Base-by-base conservation (phyloP, 2,329 filamentous ascomycete species). In the Calonectria multiphialidica region DNA sequence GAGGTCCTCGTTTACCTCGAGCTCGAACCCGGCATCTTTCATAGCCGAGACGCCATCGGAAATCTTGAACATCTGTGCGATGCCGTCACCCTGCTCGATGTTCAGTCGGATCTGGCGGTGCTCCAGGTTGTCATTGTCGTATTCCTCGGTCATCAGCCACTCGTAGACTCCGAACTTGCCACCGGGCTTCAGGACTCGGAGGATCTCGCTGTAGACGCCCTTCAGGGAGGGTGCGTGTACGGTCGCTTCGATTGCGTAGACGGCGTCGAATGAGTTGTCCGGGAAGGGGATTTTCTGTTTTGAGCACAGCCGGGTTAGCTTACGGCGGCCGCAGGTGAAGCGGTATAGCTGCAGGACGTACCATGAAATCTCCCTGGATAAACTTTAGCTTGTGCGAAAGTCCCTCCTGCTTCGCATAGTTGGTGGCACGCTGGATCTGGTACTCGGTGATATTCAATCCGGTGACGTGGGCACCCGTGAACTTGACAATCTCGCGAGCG, bases 381-480 rank as follows among this genome's bases (percentile, higher is more conserved):
- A 95, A 98, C 77, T 88, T 90, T 78, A 97, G 86, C 86, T 97
- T 94, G 79, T 94, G 83, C 1, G 92, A 89, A 47, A 98, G 87
- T 25, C 93, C 92, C 83, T 97, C 94, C 83, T 94, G 94, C 73
- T 90, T 86, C 2, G 95, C 95, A 82, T 98, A 98, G 62, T 89
- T 88, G 21, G 92, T 95, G 2, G 95, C 96, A 70, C 96, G 93
- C 83, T 97, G 90, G 76, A 98, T 97, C 87, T 98, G 96, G 88
- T 98, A 98, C 86, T 98, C 95, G 86, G 98, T 98, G 91, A 98
- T 98, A 91, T 98, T 98, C 84, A 98, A 86, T 28, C 96, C 96
- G 25, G 94, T 93, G 71, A 98, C 90, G 80, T 98, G 95, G 80
- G 91, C 93, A 72, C 94, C 95, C 7, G 94, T 93, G 85, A 98